Percentiles rank a stretch among this genome's conserved stretches.
phyloP scores from a whole-genome alignment of 345 rosid genomes.

The Eucalyptus sideroxylon region DNA sequence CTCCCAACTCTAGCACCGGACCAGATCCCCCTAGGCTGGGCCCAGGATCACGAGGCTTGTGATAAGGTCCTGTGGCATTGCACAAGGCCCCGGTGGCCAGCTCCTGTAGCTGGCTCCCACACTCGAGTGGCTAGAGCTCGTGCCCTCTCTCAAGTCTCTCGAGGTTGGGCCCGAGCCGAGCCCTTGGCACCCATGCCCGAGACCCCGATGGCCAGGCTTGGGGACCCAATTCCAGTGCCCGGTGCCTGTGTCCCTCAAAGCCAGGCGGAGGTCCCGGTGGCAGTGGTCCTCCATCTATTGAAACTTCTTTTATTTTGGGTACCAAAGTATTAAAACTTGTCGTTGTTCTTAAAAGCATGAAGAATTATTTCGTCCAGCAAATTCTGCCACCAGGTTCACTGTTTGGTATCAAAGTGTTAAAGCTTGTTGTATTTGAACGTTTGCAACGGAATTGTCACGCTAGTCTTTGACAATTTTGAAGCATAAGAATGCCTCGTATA shows the following conservation, averaged over 20 bases:
- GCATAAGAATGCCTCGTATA: background rate
- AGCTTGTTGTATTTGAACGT: too few relatives aligned
- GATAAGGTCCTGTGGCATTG: background rate
- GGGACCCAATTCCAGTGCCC: background rate
- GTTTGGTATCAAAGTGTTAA: background rate
- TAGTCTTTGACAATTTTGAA: background rate
- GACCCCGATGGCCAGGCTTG: background rate
- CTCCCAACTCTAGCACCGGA: background rate
- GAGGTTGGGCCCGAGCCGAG: background rate
- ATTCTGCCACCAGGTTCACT: background rate
- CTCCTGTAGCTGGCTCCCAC: background rate
- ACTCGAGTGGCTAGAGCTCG: background rate
- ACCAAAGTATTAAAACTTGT: background rate
- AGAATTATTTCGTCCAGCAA: background rate
- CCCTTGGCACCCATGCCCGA: background rate
- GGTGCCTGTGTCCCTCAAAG: background rate
- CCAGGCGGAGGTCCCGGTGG: background rate
- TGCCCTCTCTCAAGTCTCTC: background rate
- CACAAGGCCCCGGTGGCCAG: background rate
- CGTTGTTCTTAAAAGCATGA: background rate
- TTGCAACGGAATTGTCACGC: background rate
- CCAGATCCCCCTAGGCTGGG: background rate
- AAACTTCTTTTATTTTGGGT: background rate
- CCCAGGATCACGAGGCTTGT: background rate
- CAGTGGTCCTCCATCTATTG: background rate